A percentile compares a stretch with the other conserved stretches of the same genome.
phyloP scores from a whole-genome alignment of 495 filamentous ascomycete species.

The Cairneyella variabilis region DNA sequence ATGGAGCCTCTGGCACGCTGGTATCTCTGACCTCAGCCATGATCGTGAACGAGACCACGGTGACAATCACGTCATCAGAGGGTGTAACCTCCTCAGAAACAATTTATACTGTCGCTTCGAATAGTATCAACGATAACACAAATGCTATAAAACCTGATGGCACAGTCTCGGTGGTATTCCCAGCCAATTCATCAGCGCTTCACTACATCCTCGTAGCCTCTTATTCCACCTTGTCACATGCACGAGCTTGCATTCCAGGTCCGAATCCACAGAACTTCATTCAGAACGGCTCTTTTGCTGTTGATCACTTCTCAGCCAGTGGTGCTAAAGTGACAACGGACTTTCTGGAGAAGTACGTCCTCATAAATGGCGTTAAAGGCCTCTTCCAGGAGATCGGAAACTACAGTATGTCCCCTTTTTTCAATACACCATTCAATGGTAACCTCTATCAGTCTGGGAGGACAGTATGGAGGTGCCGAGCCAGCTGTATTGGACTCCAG shows the following conservation, averaged over 20 bases:
- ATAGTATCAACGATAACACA: not conserved
- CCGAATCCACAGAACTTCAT: slow-evolving; percentile 27
- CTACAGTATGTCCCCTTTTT: too few species aligned
- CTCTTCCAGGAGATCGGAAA: slow-evolving; percentile 35
- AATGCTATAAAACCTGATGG: not conserved
- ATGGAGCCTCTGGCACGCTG: not conserved
- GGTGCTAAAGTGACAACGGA: slow-evolving; percentile 40
- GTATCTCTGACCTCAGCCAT: not conserved
- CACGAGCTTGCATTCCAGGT: slow-evolving; percentile 23
- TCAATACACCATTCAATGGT: too few species aligned
- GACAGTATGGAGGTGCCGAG: slow-evolving; percentile 44
- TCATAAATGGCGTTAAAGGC: slow-evolving; percentile 30
- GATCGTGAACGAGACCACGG: not conserved
- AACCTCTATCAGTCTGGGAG: too few species aligned
- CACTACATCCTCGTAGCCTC: not conserved
- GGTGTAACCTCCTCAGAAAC: too few species aligned
- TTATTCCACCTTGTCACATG: not conserved
- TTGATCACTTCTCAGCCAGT: slow-evolving; percentile 43
- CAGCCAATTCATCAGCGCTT: not conserved
- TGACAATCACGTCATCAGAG: not conserved
- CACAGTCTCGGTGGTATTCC: not conserved
- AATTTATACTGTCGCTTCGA: too few species aligned
- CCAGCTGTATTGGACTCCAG: slow-evolving; percentile 40
- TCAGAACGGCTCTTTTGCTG: slow-evolving; percentile 44
- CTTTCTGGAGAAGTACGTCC: slow-evolving; percentile 44